Evolutionary conservation across 768 basidiomycete genomes (phyloP), one percentile per base, ranked within the genome.

Genomic region (Mycena crocata): DNA sequence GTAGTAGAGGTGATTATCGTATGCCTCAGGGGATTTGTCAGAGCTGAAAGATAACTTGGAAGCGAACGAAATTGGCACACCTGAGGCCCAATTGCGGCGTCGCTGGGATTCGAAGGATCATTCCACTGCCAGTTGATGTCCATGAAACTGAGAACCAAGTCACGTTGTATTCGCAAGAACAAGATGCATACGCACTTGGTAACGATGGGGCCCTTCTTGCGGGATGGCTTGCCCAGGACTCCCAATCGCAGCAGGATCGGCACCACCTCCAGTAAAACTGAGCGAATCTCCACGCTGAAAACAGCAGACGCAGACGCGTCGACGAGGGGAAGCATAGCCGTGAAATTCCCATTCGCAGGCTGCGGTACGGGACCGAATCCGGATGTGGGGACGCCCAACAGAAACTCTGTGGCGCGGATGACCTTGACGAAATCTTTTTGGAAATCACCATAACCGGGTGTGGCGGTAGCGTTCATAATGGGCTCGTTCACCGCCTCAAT

Each of bases 1-100:
- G 72, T 92, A 93, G 74, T 93, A 94, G 17, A 94, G 73, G 76
- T 94, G 93, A 59, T 93, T 91, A 71, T 94, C 93, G 69, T 94
- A 94, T 35, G 49, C 57, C 70, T n/a, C n/a, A n/a, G n/a, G n/a
- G n/a, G n/a, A n/a, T n/a, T n/a, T n/a, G n/a, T n/a, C n/a, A n/a
- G n/a, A n/a, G n/a, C n/a, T n/a, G n/a, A n/a, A n/a, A n/a, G n/a
- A n/a, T n/a, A n/a, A n/a, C n/a, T n/a, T n/a, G n/a, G n/a, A n/a
- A n/a, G n/a, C n/a, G n/a, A n/a, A n/a, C n/a, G n/a, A n/a, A n/a
- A n/a, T n/a, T n/a, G n/a, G n/a, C n/a, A n/a, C n/a, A n/a, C n/a
- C n/a, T 91, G 90, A 15, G 92, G 90, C 1, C 93, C 93, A 45
- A 85, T 84, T 6, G 84, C 84, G 28, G 89, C 92, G 54, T 87